Evolutionary conservation across 2,329 filamentous ascomycete genomes (phyloP).

Genomic region (Colletotrichum tropicale): DNA sequence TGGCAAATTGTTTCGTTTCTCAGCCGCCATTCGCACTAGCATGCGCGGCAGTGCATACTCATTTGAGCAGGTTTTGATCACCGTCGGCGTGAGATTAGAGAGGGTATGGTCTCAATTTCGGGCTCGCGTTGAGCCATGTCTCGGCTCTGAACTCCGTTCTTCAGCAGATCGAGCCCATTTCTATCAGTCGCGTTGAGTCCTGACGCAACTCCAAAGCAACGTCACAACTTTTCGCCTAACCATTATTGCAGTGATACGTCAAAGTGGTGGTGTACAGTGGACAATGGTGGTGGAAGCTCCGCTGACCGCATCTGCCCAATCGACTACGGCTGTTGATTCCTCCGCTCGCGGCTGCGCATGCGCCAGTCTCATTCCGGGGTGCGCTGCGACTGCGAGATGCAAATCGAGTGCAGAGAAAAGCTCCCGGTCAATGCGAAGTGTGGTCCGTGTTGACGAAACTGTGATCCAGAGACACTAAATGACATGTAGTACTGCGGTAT

Average conservation of each 20-base stretch:
- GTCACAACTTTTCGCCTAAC: not conserved
- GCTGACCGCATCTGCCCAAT: not conserved
- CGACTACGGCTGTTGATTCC: not conserved
- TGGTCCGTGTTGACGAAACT: not conserved
- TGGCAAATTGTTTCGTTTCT: not conserved
- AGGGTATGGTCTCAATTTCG: not conserved
- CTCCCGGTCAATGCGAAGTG: not conserved
- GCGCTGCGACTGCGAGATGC: constrained; percentile 1
- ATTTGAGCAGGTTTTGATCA: not conserved
- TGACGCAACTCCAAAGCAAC: not conserved
- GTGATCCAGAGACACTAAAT: not conserved
- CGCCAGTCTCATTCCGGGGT: not conserved
- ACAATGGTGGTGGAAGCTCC: not conserved
- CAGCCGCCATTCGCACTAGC: constrained; percentile 7
- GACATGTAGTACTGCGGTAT: not conserved
- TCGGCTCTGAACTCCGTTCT: constrained; percentile 9
- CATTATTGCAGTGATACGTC: not conserved
- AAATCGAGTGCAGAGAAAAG: not conserved
- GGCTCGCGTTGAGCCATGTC: constrained; percentile 4
- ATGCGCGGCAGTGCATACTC: constrained; percentile 19
- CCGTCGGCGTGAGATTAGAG: constrained; percentile 8
- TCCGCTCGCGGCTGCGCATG: not conserved
- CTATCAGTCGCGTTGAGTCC: not conserved
- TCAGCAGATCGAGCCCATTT: not conserved
- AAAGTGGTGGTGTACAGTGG: not conserved